These are phyloP conservation scores for Cucurbita pepo DNA, from an alignment of 306 rosid genomes.

Conservation along the genomic window DNA sequence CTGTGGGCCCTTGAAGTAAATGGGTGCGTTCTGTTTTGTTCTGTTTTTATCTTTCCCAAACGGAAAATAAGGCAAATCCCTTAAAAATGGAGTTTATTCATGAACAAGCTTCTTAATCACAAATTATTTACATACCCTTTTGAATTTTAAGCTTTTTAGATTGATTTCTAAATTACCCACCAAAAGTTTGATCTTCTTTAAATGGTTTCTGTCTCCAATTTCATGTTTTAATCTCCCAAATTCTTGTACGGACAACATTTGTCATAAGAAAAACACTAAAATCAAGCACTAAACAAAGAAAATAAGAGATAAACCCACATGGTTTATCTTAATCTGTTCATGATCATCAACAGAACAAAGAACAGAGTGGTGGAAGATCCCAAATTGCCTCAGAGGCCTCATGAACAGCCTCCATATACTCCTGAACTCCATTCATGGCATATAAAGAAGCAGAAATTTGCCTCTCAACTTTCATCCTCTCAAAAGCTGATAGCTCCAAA, in stretches of 20 bases:
- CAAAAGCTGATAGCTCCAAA: conserved; percentile 46
- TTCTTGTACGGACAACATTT: background rate
- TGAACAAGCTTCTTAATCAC: background rate
- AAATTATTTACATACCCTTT: background rate
- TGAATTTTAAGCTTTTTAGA: background rate
- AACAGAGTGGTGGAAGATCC: conserved; percentile 84
- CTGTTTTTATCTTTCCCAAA: background rate
- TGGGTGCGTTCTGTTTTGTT: background rate
- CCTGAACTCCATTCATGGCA: conserved; percentile 85
- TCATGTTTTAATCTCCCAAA: background rate
- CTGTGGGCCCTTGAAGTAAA: background rate
- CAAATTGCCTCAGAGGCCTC: conserved; percentile 49
- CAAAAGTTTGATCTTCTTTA: background rate
- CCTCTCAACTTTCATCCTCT: conserved; percentile 81
- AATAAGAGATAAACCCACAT: background rate
- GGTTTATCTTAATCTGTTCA: background rate
- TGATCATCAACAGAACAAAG: conserved; percentile 33
- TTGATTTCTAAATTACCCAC: background rate
- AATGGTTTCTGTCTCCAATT: background rate
- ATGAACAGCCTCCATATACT: conserved; percentile 71
- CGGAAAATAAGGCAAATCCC: background rate
- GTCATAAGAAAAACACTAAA: background rate
- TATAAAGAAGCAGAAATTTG: conserved; percentile 86
- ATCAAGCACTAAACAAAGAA: background rate
- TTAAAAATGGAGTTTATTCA: background rate